A percentile compares a stretch with the other conserved stretches of the same genome.
phyloP scores from a whole-genome alignment of 306 rosid species.

The Fagus sylvatica region DNA sequence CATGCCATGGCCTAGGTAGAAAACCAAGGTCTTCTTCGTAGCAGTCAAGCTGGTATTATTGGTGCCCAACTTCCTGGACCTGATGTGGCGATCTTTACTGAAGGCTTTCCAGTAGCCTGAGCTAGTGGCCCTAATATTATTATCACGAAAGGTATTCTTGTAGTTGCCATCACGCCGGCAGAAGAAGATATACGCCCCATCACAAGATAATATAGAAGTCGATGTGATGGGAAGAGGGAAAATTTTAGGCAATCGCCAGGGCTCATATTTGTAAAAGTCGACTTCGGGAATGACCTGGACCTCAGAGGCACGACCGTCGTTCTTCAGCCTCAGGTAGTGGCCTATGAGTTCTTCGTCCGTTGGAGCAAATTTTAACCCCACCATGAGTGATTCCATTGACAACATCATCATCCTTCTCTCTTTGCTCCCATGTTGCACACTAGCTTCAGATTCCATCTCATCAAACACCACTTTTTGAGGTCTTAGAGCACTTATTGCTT shows the following conservation, averaged over 20 bases:
- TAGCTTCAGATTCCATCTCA: background rate
- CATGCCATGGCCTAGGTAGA: background rate
- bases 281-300: background rate
- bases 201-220: background rate
- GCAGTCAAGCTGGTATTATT: background rate
- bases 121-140: background rate
- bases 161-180: background rate
- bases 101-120: background rate
- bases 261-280: background rate
- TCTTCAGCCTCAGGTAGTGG: background rate
- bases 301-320: background rate
- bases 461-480: no score
- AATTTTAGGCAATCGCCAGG: background rate
- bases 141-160: background rate
- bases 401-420: background rate
- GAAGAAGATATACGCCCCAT: background rate
- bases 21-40: background rate
- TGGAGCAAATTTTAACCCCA: background rate
- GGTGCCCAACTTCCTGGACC: background rate
- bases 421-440: no score
- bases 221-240: no score
- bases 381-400: background rate
- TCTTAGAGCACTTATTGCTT: no score
- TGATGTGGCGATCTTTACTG: background rate
- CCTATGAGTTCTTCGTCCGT: background rate